Evolutionary conservation across 345 rosid species (phyloP).

Genomic region (Angophora floribunda): DNA sequence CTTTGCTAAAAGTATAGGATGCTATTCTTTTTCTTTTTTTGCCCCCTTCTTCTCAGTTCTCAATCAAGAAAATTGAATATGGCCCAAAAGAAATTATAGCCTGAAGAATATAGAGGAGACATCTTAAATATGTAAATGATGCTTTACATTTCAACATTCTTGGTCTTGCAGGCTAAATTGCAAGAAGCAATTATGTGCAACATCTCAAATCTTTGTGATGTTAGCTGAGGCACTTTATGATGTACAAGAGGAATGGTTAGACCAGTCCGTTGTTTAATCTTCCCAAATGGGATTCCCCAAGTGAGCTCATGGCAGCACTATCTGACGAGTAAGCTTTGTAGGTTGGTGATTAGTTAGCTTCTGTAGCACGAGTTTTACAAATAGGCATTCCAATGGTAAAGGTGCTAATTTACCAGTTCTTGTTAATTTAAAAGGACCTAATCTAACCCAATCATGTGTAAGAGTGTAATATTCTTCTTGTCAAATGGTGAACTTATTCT

Average conservation of each 20-base stretch:
- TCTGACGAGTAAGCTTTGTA: conserved; percentile 1
- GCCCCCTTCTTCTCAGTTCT: neutral
- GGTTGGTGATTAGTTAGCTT: neutral
- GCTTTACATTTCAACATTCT: neutral
- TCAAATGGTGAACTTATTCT: neutral
- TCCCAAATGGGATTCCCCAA: conserved; percentile 20
- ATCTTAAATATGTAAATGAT: neutral
- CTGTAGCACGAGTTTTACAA: neutral
- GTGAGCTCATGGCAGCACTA: conserved; percentile 14
- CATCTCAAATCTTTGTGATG: conserved; percentile 11
- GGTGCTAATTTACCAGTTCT: neutral
- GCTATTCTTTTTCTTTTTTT: neutral
- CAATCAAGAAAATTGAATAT: neutral
- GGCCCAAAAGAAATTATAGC: neutral
- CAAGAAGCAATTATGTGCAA: conserved; percentile 5
- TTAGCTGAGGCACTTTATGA: conserved; percentile 18
- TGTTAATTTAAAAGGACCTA: neutral
- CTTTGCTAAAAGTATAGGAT: neutral
- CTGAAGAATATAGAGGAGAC: neutral
- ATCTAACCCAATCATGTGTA: neutral
- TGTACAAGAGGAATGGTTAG: conserved; percentile 1
- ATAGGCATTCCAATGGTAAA: neutral
- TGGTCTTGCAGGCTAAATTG: neutral
- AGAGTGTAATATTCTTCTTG: neutral
- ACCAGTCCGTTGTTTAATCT: conserved; percentile 9